Evolutionary conservation across 2,329 filamentous ascomycete species (phyloP).

Genomic region (Apiospora phragmitis): DNA sequence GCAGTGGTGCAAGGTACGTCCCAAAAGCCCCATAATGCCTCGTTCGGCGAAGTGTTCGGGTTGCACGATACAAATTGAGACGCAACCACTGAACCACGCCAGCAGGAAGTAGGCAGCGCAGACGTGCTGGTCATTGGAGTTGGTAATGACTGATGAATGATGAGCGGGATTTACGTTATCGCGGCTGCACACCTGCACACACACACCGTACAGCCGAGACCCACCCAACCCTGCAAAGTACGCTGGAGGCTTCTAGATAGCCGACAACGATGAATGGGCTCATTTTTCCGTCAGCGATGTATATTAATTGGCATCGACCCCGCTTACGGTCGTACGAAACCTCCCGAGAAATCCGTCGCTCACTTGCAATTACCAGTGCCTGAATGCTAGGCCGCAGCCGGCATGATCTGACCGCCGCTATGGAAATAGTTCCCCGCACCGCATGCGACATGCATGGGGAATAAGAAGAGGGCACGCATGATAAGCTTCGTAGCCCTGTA

Average conservation of each 20-base stretch:
- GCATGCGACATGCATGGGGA: neutral
- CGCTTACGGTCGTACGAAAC: neutral
- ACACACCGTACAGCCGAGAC: neutral
- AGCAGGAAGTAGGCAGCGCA: neutral
- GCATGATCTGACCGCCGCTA: neutral
- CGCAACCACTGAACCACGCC: neutral
- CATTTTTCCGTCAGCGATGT: no score
- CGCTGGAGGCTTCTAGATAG: neutral
- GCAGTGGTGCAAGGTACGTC: neutral
- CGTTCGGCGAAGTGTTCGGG: neutral
- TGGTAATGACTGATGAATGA: neutral
- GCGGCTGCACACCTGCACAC: neutral
- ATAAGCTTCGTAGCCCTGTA: constrained; percentile 1
- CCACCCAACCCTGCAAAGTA: neutral
- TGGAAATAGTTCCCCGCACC: neutral
- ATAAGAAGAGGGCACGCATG: neutral
- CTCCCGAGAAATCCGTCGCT: neutral
- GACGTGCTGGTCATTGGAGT: neutral
- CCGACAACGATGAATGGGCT: neutral
- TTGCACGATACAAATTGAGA: neutral
- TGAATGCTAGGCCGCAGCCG: neutral
- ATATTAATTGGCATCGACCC: neutral
- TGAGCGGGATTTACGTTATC: neutral
- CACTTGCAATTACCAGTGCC: neutral
- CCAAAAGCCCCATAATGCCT: neutral